Percentiles rank a stretch among this genome's conserved stretches.
Evolutionary conservation across 1,284 basidiomycete genomes (phyloP).

Genomic region (Mycosarcoma maydis): DNA sequence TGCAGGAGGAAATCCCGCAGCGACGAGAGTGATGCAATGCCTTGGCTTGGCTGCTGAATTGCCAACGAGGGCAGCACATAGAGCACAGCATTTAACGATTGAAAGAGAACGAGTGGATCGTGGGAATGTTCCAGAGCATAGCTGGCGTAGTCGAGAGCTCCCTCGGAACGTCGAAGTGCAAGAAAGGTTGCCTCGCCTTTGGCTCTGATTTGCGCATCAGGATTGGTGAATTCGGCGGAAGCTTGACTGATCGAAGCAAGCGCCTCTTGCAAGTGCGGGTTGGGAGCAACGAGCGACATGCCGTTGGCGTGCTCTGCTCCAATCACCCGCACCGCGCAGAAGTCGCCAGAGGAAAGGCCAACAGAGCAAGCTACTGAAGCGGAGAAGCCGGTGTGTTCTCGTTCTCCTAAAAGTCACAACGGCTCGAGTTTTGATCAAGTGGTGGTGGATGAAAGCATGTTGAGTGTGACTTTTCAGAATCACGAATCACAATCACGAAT

Average conservation of each 20-base stretch:
- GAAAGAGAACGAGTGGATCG: constrained; percentile 54
- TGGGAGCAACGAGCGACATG: constrained; percentile 45
- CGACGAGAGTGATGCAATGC: constrained; percentile 26
- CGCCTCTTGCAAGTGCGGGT: constrained; percentile 47
- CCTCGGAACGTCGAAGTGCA: constrained; percentile 45
- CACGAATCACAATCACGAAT: no score
- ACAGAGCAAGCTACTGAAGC: background rate
- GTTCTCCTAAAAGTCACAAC: no score
- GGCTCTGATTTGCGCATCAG: constrained; percentile 45
- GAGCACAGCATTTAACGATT: constrained; percentile 47
- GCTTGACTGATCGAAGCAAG: constrained; percentile 52
- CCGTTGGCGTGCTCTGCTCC: constrained; percentile 8
- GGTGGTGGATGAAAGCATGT: no score
- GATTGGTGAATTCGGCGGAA: constrained; percentile 47
- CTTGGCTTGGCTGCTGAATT: constrained; percentile 20
- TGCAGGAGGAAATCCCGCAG: constrained; percentile 53
- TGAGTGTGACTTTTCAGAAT: no score
- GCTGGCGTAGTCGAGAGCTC: constrained; percentile 53
- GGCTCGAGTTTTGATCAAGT: no score
- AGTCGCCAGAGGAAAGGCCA: background rate
- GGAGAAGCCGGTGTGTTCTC: no score
- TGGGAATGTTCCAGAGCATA: constrained; percentile 50
- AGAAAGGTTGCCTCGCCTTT: constrained; percentile 56
- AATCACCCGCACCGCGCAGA: constrained; percentile 16
- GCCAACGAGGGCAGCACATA: constrained; percentile 42